Base-by-base conservation (phyloP, 2,329 filamentous ascomycete species). In the Fusarium sp. region DNA sequence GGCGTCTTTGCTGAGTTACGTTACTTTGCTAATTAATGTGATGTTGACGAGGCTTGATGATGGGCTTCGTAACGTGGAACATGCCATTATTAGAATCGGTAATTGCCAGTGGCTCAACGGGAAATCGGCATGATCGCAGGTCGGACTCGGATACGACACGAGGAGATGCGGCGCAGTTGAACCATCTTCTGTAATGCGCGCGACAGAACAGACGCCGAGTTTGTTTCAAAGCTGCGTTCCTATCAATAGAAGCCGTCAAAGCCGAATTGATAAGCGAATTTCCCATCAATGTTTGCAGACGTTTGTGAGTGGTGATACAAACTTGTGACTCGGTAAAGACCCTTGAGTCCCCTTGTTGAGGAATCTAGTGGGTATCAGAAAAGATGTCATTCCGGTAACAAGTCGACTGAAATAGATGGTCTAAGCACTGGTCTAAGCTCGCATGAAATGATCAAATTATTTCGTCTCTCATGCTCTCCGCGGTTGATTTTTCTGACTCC, bases 121-220 rank as follows among this genome's bases (percentile, higher is more conserved):
- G 25, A 69, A 64, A 58, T 69, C 72, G 72, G 72, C 72, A 74
- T 32, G 22, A 56, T 16, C 8, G 25, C 20, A 51, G n/a, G 27
- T 64, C 59, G 34, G 47, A 52, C 10, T 46, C 38, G 62, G 47
- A 38, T 38, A 54, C 25, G 27, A 59, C 46, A 24, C 24, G 41
- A 49, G 38, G n/a, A 32, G 25, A 48, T 24, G 70, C 70, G 72
- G 72, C 72, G 72, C 72, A 73, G 59, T 46, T 25, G 24, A 53
- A 43, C 24, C 24, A 38, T 25, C 9, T 29, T n/a, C 11, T 38
- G 16, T 30, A 38, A 51, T 49, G 48, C 24, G 49, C 25, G 52
- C 43, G 49, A 45, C 62, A 62, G 6, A 15, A 22, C 15, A 25
- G 27, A 51, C 18, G 40, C 44, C 16, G 32, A 38, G 11, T 22